These are phyloP conservation scores for Candida sanyaensis DNA, from an alignment of 1,139 yeast genomes.

Conservation along the genomic window DNA sequence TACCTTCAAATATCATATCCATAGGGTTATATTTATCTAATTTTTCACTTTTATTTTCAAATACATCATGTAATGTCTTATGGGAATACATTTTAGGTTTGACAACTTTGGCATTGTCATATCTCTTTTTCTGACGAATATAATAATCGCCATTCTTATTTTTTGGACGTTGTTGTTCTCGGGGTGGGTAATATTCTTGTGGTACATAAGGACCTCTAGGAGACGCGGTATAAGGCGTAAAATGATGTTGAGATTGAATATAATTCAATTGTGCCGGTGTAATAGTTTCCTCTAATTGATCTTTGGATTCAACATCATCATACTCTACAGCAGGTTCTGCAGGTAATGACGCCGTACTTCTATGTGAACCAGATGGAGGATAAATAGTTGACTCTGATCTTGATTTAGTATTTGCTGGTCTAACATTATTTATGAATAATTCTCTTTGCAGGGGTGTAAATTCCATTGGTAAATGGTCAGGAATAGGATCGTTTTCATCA, in stretches of 20 bases:
- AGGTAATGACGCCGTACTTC: conserved; percentile 1
- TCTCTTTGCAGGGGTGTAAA: neutral
- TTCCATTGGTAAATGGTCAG: neutral
- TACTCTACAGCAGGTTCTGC: conserved; percentile 4
- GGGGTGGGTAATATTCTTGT: conserved; percentile 5
- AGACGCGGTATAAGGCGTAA: conserved; percentile 12
- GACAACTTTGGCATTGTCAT: conserved; percentile 31
- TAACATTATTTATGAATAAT: conserved; percentile 11
- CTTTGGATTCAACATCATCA: conserved; percentile 28
- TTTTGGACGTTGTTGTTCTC: conserved; percentile 1
- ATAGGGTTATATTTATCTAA: conserved; percentile 41
- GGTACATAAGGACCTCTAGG: conserved; percentile 9
- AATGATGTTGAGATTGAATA: conserved; percentile 19
- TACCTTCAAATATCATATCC: conserved; percentile 41
- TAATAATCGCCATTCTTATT: conserved; percentile 33
- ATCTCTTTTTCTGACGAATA: conserved; percentile 36
- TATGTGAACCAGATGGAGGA: conserved; percentile 2
- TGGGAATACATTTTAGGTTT: conserved; percentile 45
- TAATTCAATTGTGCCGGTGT: conserved; percentile 41
- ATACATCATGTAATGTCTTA: conserved; percentile 43
- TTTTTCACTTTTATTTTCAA: conserved; percentile 32
- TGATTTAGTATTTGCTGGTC: conserved; percentile 9
- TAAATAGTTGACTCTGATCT: conserved; percentile 5
- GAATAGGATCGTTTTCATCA: conserved; percentile 3
- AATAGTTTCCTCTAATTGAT: conserved; percentile 29